phyloP scores from a whole-genome alignment of 352 stramenopile genomes.

The Bremia lactucae region DNA sequence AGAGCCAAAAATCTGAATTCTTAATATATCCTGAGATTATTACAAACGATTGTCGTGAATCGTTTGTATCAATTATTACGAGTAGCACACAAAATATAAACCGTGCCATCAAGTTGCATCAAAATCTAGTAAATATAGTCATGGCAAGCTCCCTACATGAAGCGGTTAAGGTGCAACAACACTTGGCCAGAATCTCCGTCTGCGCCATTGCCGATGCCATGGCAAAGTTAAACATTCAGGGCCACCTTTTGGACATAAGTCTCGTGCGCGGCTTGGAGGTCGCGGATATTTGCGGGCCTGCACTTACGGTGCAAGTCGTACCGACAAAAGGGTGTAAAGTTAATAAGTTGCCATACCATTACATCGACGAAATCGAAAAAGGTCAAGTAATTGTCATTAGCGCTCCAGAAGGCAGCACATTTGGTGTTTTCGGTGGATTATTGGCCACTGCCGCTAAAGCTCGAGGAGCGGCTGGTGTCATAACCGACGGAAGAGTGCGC shows the following conservation, averaged over 20 bases:
- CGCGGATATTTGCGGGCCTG: conserved; percentile 67
- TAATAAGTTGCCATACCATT: conserved; percentile 39
- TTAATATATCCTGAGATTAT: no score
- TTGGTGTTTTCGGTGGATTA: conserved; percentile 61
- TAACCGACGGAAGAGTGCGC: conserved; percentile 65
- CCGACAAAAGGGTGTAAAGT: conserved; percentile 34
- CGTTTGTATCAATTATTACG: no score
- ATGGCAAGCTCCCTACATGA: no score
- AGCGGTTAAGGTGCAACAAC: conserved; percentile 56
- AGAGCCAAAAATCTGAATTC: no score
- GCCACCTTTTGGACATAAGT: conserved; percentile 66
- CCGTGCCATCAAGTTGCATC: no score
- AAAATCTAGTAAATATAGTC: no score
- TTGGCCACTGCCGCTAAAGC: conserved; percentile 62
- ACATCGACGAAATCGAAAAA: conserved; percentile 63
- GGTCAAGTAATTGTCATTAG: conserved; percentile 77
- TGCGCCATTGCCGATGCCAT: conserved; percentile 75
- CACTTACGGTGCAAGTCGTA: conserved; percentile 68
- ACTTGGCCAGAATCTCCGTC: conserved; percentile 65
- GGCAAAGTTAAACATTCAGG: conserved; percentile 63
- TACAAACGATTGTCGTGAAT: no score
- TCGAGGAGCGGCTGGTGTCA: conserved; percentile 47
- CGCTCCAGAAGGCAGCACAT: conserved; percentile 34
- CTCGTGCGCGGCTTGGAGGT: conserved; percentile 52
- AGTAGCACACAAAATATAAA: no score